phyloP scores from a whole-genome alignment of 176 grass and related monocot species.

The Typha latifolia region DNA sequence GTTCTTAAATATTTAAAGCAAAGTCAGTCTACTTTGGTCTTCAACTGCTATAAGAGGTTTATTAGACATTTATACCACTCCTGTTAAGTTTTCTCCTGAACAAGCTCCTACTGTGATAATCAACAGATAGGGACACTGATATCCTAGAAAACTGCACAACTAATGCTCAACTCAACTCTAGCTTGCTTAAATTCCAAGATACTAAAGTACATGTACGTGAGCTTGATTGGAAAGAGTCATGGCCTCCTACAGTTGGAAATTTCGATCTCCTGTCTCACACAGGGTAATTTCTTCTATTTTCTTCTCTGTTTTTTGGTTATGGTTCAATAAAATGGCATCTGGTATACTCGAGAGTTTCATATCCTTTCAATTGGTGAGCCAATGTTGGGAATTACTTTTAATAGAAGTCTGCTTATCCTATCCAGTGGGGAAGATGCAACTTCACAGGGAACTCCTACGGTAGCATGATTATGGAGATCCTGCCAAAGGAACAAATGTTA shows the following conservation, averaged over 20 bases:
- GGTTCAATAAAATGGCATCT: too few relatives aligned
- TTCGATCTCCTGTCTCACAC: slow-evolving; percentile 30
- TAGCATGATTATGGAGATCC: too few relatives aligned
- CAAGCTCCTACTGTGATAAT: slow-evolving; percentile 8
- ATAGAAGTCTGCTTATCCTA: too few relatives aligned
- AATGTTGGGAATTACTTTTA: too few relatives aligned
- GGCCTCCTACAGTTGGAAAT: slow-evolving; percentile 42
- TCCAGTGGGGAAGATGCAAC: too few relatives aligned
- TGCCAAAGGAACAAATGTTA: too few relatives aligned
- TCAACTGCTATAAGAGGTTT: too few relatives aligned
- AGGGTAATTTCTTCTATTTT: slow-evolving; percentile 34
- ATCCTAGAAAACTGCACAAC: slow-evolving; percentile 63
- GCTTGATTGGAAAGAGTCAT: slow-evolving; percentile 62
- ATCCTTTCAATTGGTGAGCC: too few relatives aligned
- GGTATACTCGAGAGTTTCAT: too few relatives aligned
- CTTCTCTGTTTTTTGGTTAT: background rate
- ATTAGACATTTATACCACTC: background rate
- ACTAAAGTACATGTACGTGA: slow-evolving; percentile 51
- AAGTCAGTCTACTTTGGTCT: too few relatives aligned
- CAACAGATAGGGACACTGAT: slow-evolving; percentile 59
- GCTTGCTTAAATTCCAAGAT: slow-evolving; percentile 42
- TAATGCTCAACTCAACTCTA: slow-evolving; percentile 53
- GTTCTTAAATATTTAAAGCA: too few relatives aligned
- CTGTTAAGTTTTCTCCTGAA: background rate
- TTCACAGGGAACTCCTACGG: too few relatives aligned